These are phyloP conservation scores for Hyaloscypha finlandica DNA, from an alignment of 495 filamentous ascomycete genomes.

Conservation along the genomic window DNA sequence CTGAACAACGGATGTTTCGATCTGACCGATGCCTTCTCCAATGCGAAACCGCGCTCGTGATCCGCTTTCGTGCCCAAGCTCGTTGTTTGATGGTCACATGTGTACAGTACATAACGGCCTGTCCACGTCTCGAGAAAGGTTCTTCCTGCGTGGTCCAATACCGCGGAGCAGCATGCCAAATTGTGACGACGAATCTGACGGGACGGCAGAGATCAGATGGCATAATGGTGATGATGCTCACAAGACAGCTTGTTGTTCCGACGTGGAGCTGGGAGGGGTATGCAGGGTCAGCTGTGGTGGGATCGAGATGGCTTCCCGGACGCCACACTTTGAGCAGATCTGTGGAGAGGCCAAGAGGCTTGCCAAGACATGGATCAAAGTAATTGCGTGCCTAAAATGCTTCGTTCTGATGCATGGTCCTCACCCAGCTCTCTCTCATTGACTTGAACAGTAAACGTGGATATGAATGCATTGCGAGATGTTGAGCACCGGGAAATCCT, in stretches of 20 bases:
- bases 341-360: not conserved
- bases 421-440: too few relatives aligned
- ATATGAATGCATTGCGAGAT: too few relatives aligned
- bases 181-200: not conserved
- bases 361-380: not conserved
- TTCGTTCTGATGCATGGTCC: not conserved
- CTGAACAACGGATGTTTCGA: constrained; percentile 10
- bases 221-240: not conserved
- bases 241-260: too few relatives aligned
- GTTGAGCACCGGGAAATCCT: too few relatives aligned
- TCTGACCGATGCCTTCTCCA: not conserved
- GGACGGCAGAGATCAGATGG: not conserved
- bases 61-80: constrained; percentile 1
- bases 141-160: not conserved
- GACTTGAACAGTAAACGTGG: too few relatives aligned
- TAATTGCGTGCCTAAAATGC: not conserved
- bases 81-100: constrained; percentile 11
- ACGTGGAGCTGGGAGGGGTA: not conserved
- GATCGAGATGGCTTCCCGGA: not conserved
- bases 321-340: not conserved
- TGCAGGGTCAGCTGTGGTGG: not conserved
- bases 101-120: not conserved
- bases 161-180: not conserved
- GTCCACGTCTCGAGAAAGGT: not conserved
- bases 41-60: constrained; percentile 18